Evolutionary conservation across 345 rosid genomes (phyloP).

Genomic region (Acer negundo): DNA sequence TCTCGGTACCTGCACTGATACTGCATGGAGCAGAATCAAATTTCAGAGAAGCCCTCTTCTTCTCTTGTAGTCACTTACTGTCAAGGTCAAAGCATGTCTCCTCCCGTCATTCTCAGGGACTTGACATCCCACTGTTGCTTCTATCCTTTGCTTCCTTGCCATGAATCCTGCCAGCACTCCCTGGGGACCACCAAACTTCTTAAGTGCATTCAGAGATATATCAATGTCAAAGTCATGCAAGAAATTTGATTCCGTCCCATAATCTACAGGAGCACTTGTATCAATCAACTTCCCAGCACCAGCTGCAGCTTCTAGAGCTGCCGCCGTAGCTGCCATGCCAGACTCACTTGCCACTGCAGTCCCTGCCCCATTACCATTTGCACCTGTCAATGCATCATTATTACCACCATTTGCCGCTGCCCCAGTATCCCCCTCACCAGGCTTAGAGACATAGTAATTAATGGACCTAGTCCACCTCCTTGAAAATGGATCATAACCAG

Average conservation of each 20-base stretch:
- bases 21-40: not conserved
- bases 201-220: constrained; percentile 60
- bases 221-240: constrained; percentile 85
- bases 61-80: constrained; percentile 97
- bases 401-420: constrained; percentile 35
- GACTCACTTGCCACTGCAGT: constrained; percentile 29
- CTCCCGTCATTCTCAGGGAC: constrained; percentile 86
- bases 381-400: constrained; percentile 29
- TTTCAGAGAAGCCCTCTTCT: constrained; percentile 92
- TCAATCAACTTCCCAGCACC: constrained; percentile 94
- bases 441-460: constrained; percentile 74
- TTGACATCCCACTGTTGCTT: constrained; percentile 79
- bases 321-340: constrained; percentile 68
- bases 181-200: constrained; percentile 76
- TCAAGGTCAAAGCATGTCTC: constrained; percentile 84
- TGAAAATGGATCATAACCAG: constrained; percentile 97
- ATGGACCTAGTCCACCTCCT: constrained; percentile 98
- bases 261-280: constrained; percentile 88
- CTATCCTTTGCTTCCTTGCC: constrained; percentile 88
- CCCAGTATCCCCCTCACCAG: constrained; percentile 34
- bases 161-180: constrained; percentile 89
- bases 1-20: not conserved
- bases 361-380: constrained; percentile 29
- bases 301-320: constrained; percentile 95
- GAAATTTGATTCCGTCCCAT: constrained; percentile 71